Evolutionary conservation across 164 flowering plant species (phyloP).

Genomic region (Saururus chinensis): DNA sequence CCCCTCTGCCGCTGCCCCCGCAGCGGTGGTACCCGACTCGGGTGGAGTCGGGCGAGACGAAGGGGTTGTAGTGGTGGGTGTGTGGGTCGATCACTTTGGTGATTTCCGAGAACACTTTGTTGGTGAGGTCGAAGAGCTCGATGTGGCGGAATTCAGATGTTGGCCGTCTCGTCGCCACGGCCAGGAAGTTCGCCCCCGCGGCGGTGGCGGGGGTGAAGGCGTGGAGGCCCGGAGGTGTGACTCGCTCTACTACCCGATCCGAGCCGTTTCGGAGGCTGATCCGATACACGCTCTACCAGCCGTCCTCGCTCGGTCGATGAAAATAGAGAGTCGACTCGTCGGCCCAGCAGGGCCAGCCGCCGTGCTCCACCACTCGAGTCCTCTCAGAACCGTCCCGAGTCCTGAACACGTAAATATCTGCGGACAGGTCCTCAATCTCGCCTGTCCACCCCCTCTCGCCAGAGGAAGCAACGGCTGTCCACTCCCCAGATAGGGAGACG

Average conservation of each 20-base stretch:
- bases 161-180: constrained; percentile 71
- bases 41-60: constrained; percentile 48
- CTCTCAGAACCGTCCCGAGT: constrained; percentile 57
- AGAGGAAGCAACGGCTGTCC: constrained; percentile 78
- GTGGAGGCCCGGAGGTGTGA: constrained; percentile 86
- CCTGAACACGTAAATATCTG: constrained; percentile 58
- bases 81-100: constrained; percentile 47
- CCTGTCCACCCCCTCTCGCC: constrained; percentile 67
- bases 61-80: constrained; percentile 77
- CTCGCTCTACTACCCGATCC: constrained; percentile 30
- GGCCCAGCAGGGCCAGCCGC: constrained; percentile 92
- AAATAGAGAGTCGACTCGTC: constrained; percentile 68
- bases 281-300: constrained; percentile 69
- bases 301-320: constrained; percentile 57
- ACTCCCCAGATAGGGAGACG: constrained; percentile 66
- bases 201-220: constrained; percentile 82
- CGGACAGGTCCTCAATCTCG: constrained; percentile 56
- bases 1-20: too few relatives aligned
- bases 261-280: constrained; percentile 20
- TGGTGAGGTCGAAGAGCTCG: constrained; percentile 46
- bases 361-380: constrained; percentile 60
- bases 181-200: constrained; percentile 33
- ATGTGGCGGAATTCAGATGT: constrained; percentile 58
- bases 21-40: constrained; percentile 75
- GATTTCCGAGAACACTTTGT: constrained; percentile 35